Evolutionary conservation across 139 green algal genomes (phyloP), one percentile per base, ranked within the genome.

Genomic region (Edaphochlamys debaryana): DNA sequence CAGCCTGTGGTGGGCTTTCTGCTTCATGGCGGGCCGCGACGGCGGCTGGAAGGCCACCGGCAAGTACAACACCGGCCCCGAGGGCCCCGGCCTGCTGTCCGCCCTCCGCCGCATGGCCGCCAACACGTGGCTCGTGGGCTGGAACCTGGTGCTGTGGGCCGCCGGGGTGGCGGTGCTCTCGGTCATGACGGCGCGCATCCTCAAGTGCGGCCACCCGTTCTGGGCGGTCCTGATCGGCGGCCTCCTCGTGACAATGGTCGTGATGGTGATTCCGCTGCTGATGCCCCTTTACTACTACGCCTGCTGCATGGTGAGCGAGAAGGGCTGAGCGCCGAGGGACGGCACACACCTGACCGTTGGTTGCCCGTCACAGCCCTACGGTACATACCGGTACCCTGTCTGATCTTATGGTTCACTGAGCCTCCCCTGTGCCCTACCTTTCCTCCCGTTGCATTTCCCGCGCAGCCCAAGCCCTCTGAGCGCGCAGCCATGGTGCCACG

Each of bases 21-120:
- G 58, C 58, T 66, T n/a, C 58, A 8, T 66, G 6, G 29, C 30
- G 15, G 58, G 58, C 58, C 25, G 25, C 58, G 29, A 66, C 25
- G 58, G 58, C 25, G 58, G 58, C 58, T 66, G 58, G 58, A 66
- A 66, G 58, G 58, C 58, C 58, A 66, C 58, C 58, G 58, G 58
- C 58, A 66, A 36, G 25, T 7, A 13, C 29, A 13, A 6, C 9
- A 32, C 58, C 58, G 58, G 25, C 25, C 29, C 29, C 58, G 29
- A 66, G 15, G 58, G 29, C 58, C 25, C 58, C 25, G 58, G 29
- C 58, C 25, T 36, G 58, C 29, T 32, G 58, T 22, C 25, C 58
- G 25, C 25, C 15, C 29, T 66, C 30, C 25, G 25, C 58, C 25
- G 29, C 25, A n/a, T 66, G 58, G 58, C 58, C 58, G 29, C 25